phyloP scores from a whole-genome alignment of 208 protist genomes.

The Trichomonas vaginalis region DNA sequence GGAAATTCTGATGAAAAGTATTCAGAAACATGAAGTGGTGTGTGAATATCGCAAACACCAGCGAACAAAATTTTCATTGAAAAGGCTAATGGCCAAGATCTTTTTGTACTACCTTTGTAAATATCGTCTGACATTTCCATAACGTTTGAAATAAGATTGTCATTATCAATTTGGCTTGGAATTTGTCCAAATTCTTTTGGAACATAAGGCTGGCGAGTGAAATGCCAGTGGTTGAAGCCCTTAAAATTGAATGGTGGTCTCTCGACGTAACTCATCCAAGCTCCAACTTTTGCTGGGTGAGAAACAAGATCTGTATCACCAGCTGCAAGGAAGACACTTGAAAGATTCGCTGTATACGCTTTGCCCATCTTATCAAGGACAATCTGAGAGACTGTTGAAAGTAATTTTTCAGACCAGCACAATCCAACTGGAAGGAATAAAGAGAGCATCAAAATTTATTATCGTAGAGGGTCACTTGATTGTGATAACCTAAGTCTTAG shows the following conservation, averaged over 20 bases:
- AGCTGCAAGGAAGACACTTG: no score
- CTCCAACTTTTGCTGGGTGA: neutral
- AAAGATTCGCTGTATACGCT: no score
- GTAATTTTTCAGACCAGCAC: no score
- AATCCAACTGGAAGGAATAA: no score
- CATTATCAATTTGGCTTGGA: neutral
- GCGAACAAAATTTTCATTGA: neutral
- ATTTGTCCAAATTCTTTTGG: no score
- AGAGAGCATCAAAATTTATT: no score
- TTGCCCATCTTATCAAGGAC: no score
- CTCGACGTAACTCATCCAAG: neutral
- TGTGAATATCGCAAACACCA: neutral
- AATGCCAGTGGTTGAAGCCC: neutral
- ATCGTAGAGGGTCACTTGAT: no score
- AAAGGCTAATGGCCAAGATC: neutral
- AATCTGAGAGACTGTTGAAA: no score
- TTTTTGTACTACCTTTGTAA: neutral
- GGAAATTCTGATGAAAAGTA: neutral
- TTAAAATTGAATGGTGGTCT: neutral
- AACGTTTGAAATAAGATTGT: neutral
- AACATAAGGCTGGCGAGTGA: neutral
- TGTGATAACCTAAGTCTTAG: no score
- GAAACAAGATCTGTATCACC: no score
- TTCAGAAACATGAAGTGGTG: neutral
- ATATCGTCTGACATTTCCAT: neutral